Evolutionary conservation across 208 protist genomes (phyloP).

Genomic region (Blastocrithidia nonstop): DNA sequence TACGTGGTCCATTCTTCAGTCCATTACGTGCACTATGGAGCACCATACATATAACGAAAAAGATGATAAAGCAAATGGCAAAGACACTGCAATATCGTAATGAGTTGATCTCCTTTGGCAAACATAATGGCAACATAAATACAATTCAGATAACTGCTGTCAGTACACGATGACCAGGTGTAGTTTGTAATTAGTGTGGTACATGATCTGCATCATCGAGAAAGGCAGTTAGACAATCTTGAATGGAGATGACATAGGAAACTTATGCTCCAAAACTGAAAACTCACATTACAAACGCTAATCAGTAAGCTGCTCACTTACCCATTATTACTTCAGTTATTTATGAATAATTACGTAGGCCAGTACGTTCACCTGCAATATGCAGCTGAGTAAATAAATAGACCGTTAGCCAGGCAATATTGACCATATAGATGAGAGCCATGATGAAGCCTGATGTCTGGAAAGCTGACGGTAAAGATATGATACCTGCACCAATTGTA

Average conservation of each 20-base stretch:
- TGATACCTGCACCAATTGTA: conserved; percentile 40
- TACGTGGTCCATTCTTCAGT: conserved; percentile 4
- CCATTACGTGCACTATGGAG: too few species aligned
- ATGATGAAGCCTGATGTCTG: conserved; percentile 22
- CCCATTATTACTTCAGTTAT: conserved; percentile 24
- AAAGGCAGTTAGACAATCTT: conserved; percentile 36
- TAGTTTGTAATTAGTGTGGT: too few species aligned
- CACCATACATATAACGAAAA: too few species aligned
- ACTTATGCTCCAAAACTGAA: conserved; percentile 36
- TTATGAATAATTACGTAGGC: conserved; percentile 24
- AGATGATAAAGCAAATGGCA: too few species aligned
- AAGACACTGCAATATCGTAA: too few species aligned
- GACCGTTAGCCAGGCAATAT: conserved; percentile 20
- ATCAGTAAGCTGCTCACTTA: conserved; percentile 26
- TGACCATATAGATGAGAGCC: conserved; percentile 12
- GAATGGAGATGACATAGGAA: conserved; percentile 51
- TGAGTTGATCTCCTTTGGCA: too few species aligned
- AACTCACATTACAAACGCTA: conserved; percentile 32
- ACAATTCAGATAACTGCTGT: too few species aligned
- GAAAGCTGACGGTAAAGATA: conserved; percentile 37
- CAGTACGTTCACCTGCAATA: conserved; percentile 11
- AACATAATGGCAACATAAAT: too few species aligned
- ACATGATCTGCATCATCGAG: conserved; percentile 11
- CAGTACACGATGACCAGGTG: too few species aligned
- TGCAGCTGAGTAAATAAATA: conserved; percentile 42